These are phyloP conservation scores for Solanum tacnaense DNA, from an alignment of 257 asterid species.

Conservation along the genomic window DNA sequence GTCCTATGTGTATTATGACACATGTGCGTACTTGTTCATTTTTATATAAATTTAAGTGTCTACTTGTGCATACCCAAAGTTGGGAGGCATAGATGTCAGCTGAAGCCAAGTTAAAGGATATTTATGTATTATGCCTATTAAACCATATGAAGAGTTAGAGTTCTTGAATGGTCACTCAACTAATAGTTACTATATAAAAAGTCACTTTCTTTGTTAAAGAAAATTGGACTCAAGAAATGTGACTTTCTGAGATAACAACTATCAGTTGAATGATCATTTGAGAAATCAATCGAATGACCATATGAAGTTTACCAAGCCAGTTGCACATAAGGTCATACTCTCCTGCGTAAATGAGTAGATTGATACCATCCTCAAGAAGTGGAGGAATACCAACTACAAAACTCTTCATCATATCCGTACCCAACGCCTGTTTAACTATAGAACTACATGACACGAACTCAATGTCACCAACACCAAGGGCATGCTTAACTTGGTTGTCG, in stretches of 20 bases:
- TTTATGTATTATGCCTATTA: too few species aligned
- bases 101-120: too few species aligned
- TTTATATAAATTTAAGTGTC: too few species aligned
- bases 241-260: not conserved
- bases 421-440: constrained; percentile 37
- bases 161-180: not conserved
- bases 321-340: constrained; percentile 58
- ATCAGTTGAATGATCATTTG: not conserved
- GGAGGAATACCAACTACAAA: constrained; percentile 47
- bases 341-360: constrained; percentile 47
- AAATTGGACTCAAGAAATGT: not conserved
- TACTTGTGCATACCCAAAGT: too few species aligned
- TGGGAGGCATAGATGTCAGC: too few species aligned
- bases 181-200: not conserved
- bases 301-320: not conserved
- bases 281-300: not conserved
- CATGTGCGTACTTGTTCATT: too few species aligned
- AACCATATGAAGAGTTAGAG: not conserved
- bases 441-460: constrained; percentile 54
- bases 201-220: not conserved
- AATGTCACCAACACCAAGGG: constrained; percentile 47
- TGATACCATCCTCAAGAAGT: constrained; percentile 50
- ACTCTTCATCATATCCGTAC: constrained; percentile 46
- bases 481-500: constrained; percentile 26
- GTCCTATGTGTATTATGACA: too few species aligned